phyloP scores from a whole-genome alignment of 441 rosid genomes.

The Populus tomentosa region DNA sequence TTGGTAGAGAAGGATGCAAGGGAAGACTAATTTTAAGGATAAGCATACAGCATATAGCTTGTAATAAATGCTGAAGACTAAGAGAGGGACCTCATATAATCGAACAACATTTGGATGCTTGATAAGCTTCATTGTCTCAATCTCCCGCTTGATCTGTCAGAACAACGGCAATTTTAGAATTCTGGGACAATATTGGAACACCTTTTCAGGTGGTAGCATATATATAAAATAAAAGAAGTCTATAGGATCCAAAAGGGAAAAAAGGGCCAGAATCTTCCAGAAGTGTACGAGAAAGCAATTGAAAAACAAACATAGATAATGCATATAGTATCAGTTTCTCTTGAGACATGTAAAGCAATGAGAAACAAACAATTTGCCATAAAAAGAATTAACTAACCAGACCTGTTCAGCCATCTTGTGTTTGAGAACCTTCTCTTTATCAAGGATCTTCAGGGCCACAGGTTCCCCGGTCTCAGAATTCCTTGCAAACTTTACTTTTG shows the following conservation, averaged over 20 bases:
- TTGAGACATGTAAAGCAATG: neutral
- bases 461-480: constrained; percentile 76
- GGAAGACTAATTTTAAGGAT: neutral
- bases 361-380: neutral
- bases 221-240: neutral
- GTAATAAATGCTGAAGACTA: neutral
- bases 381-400: constrained; percentile 5
- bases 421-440: no score
- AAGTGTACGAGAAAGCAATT: neutral
- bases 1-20: neutral
- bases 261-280: neutral
- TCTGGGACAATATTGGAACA: neutral
- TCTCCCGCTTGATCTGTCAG: constrained; percentile 76
- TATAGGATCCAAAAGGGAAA: neutral
- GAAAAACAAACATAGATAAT: neutral
- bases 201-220: neutral
- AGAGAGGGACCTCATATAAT: constrained; percentile 61
- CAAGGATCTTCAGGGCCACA: constrained; percentile 66
- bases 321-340: neutral
- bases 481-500: constrained; percentile 90
- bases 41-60: neutral
- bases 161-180: neutral
- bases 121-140: constrained; percentile 85
- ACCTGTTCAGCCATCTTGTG: constrained; percentile 82
- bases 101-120: constrained; percentile 92